These are phyloP conservation scores for Saccharomyces jurei DNA, from an alignment of 805 yeast species.

Conservation along the genomic window DNA sequence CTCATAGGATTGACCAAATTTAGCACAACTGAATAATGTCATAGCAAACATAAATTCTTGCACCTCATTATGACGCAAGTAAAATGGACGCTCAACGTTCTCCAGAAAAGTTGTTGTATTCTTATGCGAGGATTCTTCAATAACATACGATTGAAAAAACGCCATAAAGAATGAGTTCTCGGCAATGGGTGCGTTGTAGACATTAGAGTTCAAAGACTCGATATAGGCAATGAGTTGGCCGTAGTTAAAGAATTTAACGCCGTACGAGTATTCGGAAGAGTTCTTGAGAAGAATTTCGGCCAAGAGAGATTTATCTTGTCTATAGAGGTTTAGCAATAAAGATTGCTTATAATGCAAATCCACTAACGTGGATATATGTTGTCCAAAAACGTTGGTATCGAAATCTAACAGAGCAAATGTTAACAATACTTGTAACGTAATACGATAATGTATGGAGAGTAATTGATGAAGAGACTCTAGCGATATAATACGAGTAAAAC, in stretches of 20 bases:
- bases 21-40: conserved; percentile 18
- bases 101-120: conserved; percentile 7
- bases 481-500: conserved; percentile 16
- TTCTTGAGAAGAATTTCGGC: conserved; percentile 13
- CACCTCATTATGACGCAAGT: conserved; percentile 12
- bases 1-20: conserved; percentile 22
- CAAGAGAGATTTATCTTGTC: conserved; percentile 17
- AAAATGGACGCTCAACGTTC: conserved; percentile 16
- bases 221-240: conserved; percentile 17
- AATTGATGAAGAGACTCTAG: conserved; percentile 25
- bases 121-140: conserved; percentile 3
- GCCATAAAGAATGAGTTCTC: conserved; percentile 16
- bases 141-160: conserved; percentile 14
- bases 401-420: conserved; percentile 34
- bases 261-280: conserved; percentile 19
- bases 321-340: conserved; percentile 19
- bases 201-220: conserved; percentile 8
- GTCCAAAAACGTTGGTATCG: conserved; percentile 23
- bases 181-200: conserved; percentile 9
- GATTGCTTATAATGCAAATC: conserved; percentile 22
- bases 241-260: conserved; percentile 21
- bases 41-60: conserved; percentile 26
- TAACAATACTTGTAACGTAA: conserved; percentile 30
- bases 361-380: conserved; percentile 17
- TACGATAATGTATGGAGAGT: conserved; percentile 24